These are phyloP conservation scores for Hypsizygus ulmarius DNA, from an alignment of 1,284 basidiomycete genomes.

Conservation along the genomic window DNA sequence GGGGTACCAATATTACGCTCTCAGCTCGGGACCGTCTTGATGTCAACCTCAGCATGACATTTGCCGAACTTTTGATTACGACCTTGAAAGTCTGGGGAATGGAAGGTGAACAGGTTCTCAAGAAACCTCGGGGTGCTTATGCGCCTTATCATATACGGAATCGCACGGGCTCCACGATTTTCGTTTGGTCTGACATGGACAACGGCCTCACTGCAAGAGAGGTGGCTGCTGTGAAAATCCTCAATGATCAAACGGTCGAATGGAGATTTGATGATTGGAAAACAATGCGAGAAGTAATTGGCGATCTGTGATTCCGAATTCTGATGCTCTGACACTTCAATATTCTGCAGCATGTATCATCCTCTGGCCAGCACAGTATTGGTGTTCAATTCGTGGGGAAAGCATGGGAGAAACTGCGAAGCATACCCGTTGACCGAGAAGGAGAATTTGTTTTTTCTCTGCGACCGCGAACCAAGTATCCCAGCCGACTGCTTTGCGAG, in stretches of 20 bases:
- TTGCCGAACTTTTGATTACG: conserved; percentile 84
- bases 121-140: conserved; percentile 79
- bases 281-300: conserved; percentile 83
- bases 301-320: not conserved
- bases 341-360: conserved; percentile 67
- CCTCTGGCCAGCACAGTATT: conserved; percentile 81
- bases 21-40: conserved; percentile 86
- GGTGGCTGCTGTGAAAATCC: conserved; percentile 50
- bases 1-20: conserved; percentile 62
- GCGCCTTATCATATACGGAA: conserved; percentile 95
- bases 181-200: conserved; percentile 79
- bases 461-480: conserved; percentile 76
- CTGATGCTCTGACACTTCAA: conserved; percentile 10
- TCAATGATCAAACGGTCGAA: conserved; percentile 79
- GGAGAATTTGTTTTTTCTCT: conserved; percentile 91
- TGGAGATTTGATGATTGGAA: conserved; percentile 99
- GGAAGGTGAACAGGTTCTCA: conserved; percentile 70
- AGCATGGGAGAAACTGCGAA: conserved; percentile 87
- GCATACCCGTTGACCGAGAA: conserved; percentile 91
- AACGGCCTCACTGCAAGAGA: conserved; percentile 47
- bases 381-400: conserved; percentile 85
- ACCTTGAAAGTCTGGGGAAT: conserved; percentile 72
- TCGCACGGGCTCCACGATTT: conserved; percentile 81
- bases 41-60: conserved; percentile 89
- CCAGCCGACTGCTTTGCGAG: conserved; percentile 87